Evolutionary conservation across 1,139 yeast species (phyloP), one percentile per base, ranked within the genome.

Genomic region (Geotrichum phurueaensis): DNA sequence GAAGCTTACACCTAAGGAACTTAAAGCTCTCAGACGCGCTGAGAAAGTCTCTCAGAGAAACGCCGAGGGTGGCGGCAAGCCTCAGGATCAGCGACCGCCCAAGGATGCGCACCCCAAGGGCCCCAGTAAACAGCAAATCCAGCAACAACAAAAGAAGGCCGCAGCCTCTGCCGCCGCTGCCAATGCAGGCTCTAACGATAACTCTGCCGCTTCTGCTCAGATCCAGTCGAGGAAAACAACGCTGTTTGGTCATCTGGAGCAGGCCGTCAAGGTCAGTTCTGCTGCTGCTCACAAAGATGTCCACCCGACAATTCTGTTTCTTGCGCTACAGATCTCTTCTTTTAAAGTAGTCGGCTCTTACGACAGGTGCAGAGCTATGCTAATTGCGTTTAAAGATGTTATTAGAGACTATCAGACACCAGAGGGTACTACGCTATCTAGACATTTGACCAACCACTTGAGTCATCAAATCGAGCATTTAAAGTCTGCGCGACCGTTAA

Each of bases 401-500:
- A 89, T 95, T 58, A 71, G 74, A 51, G 96, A 90, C 68, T 95
- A 94, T 71, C 76, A 80, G 61, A 91, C 98, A 0, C 99, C 99
- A 2, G 83, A 80, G 52, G 92, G 89, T 62, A 87, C 95, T 15
- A 86, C 96, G 0, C 79, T 95, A 66, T 85, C 94, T 48, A 84
- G 99, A 76, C 89, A 92, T 74, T 80, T 95, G 69, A 91, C 97
- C 0, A 86, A 87, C 29, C 94, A 91, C 71, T 79, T 95, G 64
- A 85, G 96, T n/a, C 91, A 88, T 69, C 99, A 95, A 74, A 95
- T 95, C 66, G 99, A 94, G 70, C 90, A 88, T 67, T 78, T 95
- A 67, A 94, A 90, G 69, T 84, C 92, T 12, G 94, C 97, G 1
- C 84, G 99, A 65, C 98, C 98, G 0, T 79, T 95, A 61, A 85